Evolutionary conservation across 768 basidiomycete genomes (phyloP).

Genomic region (Boletus eberwhitei): DNA sequence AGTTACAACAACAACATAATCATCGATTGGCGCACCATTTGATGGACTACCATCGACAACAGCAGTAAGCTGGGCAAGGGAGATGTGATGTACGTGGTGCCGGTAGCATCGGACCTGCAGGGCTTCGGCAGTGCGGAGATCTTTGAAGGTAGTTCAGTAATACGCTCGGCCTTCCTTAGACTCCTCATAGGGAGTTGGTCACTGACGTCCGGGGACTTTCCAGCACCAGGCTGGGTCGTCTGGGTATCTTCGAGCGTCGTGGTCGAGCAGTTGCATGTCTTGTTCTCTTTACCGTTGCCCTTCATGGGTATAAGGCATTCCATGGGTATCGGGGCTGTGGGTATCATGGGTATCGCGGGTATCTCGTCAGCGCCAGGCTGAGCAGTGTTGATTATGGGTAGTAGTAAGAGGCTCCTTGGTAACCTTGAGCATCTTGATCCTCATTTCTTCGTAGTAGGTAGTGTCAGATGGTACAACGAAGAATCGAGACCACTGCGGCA

Average conservation of each 20-base stretch:
- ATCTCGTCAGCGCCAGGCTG: constrained; percentile 7
- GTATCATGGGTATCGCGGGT: constrained; percentile 2
- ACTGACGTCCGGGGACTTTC: not conserved
- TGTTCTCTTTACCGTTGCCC: constrained; percentile 12
- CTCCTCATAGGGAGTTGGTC: not conserved
- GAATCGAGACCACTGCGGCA: too few species aligned
- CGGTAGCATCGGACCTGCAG: too few species aligned
- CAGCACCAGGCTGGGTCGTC: not conserved
- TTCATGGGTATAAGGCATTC: not conserved
- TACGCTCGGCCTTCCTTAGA: not conserved
- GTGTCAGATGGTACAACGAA: too few species aligned
- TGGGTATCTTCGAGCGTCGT: not conserved
- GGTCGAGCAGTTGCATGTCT: not conserved
- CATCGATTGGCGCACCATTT: not conserved
- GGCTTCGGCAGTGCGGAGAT: too few species aligned
- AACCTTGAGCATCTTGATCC: too few species aligned
- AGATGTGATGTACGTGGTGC: too few species aligned
- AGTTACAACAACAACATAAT: not conserved
- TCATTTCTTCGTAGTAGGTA: too few species aligned
- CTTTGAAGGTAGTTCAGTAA: not conserved
- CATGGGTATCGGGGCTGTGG: not conserved
- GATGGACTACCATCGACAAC: not conserved
- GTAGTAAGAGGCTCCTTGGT: too few species aligned
- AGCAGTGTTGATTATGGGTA: not conserved
- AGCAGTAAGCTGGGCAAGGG: not conserved